Base-by-base conservation (phyloP, 257 asterid genomes). In the Penstemon newberryi region DNA sequence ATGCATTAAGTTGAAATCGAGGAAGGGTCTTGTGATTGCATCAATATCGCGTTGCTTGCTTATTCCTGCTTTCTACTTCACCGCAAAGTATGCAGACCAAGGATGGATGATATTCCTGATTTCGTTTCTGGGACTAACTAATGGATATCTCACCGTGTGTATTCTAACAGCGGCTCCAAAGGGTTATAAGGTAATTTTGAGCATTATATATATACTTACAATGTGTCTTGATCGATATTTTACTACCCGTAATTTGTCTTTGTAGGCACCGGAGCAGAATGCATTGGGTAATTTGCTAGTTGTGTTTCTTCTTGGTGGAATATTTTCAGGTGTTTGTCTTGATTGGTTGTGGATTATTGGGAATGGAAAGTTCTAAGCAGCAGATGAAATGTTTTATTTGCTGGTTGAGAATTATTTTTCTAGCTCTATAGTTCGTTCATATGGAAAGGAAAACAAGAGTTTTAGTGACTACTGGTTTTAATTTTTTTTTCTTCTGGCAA, bases 251-350 rank as follows among this genome's bases (percentile, higher is more conserved):
- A 25, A 25, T 70, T 51, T 40, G 40, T 12, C 12, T 10, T 70
- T 60, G 73, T 59, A 92, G 98, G 97, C 97, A n/a, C 97, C 98
- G 5, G 96, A 92, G 86, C 95, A 88, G 76, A 90, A 92, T 66
- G 98, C 98, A 12, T 63, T 90, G 72, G 98, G 97, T 11, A 92
- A 90, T 63, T 37, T 92, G 79, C 74, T 92, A 12, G 91, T 90
- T n/a, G 39, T 92, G 55, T 85, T 85, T 67, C 90, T 92, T 70
- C 84, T 85, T 39, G 84, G 74, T 33, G 97, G 97, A 43, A 78
- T 90, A 64, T 81, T 87, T 63, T 39, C 88, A 0, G 98, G 98
- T 0, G 96, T 78, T 10, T 78, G 83, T 54, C 83, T 88, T 2
- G 97, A 81, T 75, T 92, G 97, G 97, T 67, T 92, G 79, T 92